Evolutionary conservation across 1,284 basidiomycete genomes (phyloP), one percentile per base, ranked within the genome.

Genomic region (Ganoderma leucocontextum): DNA sequence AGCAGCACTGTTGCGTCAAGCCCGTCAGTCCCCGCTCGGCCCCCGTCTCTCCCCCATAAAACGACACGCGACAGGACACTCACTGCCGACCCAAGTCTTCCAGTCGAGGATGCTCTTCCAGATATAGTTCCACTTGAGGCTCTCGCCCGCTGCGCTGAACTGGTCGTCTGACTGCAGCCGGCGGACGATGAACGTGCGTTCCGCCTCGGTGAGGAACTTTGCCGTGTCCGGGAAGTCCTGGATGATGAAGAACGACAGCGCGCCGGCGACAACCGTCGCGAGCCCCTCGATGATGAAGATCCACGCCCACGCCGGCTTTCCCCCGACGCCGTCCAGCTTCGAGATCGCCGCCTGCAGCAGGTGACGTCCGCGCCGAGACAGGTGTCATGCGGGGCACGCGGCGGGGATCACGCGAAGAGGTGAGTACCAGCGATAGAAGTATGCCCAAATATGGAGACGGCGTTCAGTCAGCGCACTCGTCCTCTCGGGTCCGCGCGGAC

Each of bases 191-290:
- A 91, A 84, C 3, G 87, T 89, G 33, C 91, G 83, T 80, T 95
- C 94, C 2, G 80, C 82, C 71, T 91, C 89, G 35, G 83, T 86
- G 22, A 95, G 83, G 82, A 94, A 94, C 73, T 86, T 92, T 55
- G 93, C 93, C 0, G 87, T 91, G 75, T 93, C 91, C 5, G 92
- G 93, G 81, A 95, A 95, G 79, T 95, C 93, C 75, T 91, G 88
- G 70, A 94, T 88, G 72, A 94, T 87, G 85, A 87, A 94, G 82
- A 89, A 94, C 5, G 91, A 92, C 4, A 82, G 74, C n/a, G 79
- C 74, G 2, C 91, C 91, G 2, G 89, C 88, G 29, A 93, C 9
- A 36, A 94, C 85, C 2, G 93, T 95, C 29, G 82, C 82, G 39
- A 94, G 82, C 36, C 88, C 89, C 71, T 90, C 88, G 25, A 91